These are phyloP conservation scores for Pseudogymnoascus pannorum DNA, from an alignment of 2,329 filamentous ascomycete genomes.

Conservation along the genomic window DNA sequence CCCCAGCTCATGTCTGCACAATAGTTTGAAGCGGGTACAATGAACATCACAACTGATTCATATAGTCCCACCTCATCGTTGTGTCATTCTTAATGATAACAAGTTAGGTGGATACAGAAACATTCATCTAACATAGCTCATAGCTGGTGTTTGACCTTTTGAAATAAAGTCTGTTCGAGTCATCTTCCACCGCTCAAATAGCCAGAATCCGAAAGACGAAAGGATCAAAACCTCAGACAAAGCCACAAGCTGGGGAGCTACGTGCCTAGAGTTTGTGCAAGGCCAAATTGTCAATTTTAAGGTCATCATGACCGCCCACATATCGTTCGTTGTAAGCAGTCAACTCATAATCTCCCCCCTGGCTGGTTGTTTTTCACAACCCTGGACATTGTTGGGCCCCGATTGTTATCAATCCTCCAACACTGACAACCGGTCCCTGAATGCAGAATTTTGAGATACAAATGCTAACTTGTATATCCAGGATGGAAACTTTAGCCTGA, in stretches of 20 bases:
- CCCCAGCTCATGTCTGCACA: background rate
- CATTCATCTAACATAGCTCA: background rate
- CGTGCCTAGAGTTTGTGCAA: background rate
- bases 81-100: background rate
- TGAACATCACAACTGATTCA: background rate
- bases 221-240: background rate
- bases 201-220: background rate
- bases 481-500: constrained; percentile 81
- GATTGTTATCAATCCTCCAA: background rate
- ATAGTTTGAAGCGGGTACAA: background rate
- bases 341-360: background rate
- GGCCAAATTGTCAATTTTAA: background rate
- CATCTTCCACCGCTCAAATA: constrained; percentile 2
- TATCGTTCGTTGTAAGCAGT: constrained; percentile 1
- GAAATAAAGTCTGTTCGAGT: background rate
- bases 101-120: background rate
- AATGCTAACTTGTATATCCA: constrained; percentile 33
- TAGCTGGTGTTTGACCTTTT: background rate
- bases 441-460: constrained; percentile 18
- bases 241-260: background rate
- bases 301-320: constrained; percentile 1
- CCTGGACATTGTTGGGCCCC: background rate
- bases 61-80: background rate
- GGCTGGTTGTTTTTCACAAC: background rate
- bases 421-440: background rate